Conservation (phyloP, 129 eudicot species). For the Gnaphalium uliginosum region DNA sequence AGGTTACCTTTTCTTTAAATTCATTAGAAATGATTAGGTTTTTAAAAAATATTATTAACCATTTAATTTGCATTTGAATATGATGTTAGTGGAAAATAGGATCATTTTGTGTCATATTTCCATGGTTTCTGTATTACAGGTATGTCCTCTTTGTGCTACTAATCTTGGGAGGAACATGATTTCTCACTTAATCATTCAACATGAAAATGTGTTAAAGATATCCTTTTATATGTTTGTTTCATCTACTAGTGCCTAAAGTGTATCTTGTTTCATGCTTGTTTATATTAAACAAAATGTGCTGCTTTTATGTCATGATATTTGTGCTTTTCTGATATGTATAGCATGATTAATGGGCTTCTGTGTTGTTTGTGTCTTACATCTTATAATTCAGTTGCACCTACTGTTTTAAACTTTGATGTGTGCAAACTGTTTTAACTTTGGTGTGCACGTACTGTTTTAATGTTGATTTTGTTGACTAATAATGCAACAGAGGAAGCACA, state of each 20-base stretch:
- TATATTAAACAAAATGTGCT: background rate
- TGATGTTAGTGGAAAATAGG: background rate
- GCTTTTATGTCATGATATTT: background rate
- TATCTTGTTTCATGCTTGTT: background rate
- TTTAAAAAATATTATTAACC: background rate
- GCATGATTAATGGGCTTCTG: background rate
- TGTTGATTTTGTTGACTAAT: background rate
- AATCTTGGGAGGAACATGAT: conserved; percentile 52
- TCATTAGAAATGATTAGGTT: background rate
- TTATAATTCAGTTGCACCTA: background rate
- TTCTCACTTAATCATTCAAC: conserved; percentile 60
- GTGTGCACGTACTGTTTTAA: background rate
- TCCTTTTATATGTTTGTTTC: conserved; percentile 40
- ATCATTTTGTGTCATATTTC: background rate
- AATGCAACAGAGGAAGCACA: background rate
- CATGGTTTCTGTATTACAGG: conserved; percentile 36
- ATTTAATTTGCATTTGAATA: too few species aligned
- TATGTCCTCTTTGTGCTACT: conserved; percentile 62
- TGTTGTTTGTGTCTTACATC: background rate
- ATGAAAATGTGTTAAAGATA: conserved; percentile 52
- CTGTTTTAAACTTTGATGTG: background rate
- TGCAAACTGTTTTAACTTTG: background rate
- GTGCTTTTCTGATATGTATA: background rate
- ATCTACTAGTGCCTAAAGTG: background rate
- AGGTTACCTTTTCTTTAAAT: background rate